A percentile compares a stretch with the other conserved stretches of the same genome.
phyloP scores from a whole-genome alignment of 2,329 filamentous ascomycete species.

The Penicillium occitanis region DNA sequence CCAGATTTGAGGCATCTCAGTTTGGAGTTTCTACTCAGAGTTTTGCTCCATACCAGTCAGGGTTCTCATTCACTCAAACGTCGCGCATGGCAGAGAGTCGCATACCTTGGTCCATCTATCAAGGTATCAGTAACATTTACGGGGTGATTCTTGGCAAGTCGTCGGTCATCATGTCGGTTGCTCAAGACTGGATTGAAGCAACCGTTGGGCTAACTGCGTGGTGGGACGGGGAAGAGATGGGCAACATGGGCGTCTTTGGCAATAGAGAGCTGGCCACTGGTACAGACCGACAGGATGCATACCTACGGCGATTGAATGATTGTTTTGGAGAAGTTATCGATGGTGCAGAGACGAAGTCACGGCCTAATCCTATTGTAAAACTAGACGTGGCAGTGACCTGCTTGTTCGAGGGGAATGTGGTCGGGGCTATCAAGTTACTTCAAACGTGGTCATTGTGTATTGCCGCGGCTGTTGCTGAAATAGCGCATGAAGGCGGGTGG shows the following conservation, averaged over 20 bases:
- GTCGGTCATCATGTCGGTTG: slow-evolving; percentile 70
- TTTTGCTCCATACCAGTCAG: slow-evolving; percentile 26
- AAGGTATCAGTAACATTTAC: slow-evolving; percentile 78
- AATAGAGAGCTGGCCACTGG: slow-evolving; percentile 42
- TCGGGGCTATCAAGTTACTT: slow-evolving; percentile 71
- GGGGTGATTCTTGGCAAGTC: slow-evolving; percentile 74
- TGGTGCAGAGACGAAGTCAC: slow-evolving; percentile 62
- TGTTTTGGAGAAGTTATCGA: slow-evolving; percentile 67
- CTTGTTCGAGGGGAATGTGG: slow-evolving; percentile 77
- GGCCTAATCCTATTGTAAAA: slow-evolving; percentile 71
- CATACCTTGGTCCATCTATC: slow-evolving; percentile 87
- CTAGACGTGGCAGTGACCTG: slow-evolving; percentile 81
- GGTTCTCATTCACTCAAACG: slow-evolving; percentile 64
- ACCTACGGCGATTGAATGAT: slow-evolving; percentile 69
- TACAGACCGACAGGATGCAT: slow-evolving; percentile 62
- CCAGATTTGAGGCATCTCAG: slow-evolving; percentile 49
- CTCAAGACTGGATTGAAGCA: slow-evolving; percentile 91
- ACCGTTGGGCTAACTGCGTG: slow-evolving; percentile 79
- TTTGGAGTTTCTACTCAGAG: slow-evolving; percentile 49
- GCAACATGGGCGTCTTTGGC: slow-evolving; percentile 34
- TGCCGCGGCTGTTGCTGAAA: slow-evolving; percentile 74
- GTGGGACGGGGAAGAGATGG: slow-evolving; percentile 81
- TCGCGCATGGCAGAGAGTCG: slow-evolving; percentile 76
- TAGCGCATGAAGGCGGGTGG: slow-evolving; percentile 83
- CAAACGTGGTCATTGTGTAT: slow-evolving; percentile 78